Conservation (phyloP, 192 early-diverging fungal species). For the Backusella psychrophila region DNA sequence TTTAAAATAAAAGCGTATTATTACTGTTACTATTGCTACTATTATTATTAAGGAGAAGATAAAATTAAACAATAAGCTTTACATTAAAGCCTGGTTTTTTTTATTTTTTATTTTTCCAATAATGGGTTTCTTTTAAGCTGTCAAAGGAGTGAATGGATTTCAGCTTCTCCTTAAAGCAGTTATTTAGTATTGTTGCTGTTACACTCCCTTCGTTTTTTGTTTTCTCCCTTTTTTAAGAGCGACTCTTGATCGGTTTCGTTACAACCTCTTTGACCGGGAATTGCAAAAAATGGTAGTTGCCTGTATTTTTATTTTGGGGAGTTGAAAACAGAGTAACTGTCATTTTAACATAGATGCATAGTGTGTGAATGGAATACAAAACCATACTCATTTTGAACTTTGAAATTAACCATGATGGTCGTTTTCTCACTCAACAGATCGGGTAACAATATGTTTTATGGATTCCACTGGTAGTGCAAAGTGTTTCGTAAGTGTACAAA, state of each 20-base stretch:
- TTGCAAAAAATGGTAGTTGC: background rate
- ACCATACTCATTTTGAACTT: background rate
- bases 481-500: background rate
- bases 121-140: constrained; percentile 2
- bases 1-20: background rate
- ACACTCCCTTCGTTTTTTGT: background rate
- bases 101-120: background rate
- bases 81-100: background rate
- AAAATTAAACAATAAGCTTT: background rate
- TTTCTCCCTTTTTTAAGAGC: background rate
- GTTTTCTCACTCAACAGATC: background rate
- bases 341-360: background rate
- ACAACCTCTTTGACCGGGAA: background rate
- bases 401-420: background rate
- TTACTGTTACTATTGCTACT: background rate
- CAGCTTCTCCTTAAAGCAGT: background rate
- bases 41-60: background rate
- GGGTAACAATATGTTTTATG: background rate
- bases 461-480: background rate
- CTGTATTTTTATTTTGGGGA: background rate
- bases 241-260: background rate
- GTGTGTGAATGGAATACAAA: background rate
- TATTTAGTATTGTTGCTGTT: background rate
- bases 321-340: background rate
- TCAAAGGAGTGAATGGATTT: background rate